Base-by-base conservation (phyloP, 23 red algal genomes). In the Porphyridium purpureum region DNA sequence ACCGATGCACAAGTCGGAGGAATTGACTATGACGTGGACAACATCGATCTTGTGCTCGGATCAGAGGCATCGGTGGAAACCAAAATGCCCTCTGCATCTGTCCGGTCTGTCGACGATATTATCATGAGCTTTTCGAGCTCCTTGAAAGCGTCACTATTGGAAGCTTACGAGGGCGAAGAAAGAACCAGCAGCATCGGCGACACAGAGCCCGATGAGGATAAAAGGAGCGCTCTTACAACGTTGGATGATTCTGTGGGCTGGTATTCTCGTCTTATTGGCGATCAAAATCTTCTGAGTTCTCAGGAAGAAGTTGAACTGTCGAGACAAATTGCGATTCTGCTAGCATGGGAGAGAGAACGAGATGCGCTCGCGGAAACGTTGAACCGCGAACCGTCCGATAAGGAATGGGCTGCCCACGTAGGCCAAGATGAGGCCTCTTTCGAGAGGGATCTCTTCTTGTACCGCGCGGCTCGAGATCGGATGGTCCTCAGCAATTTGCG, bases 401-500 rank as follows among this genome's bases (percentile, higher is more conserved):
- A 44, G 38, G 38, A 44, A 17, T 44, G 38, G 38, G 38, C 38
- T 11, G 17, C 11, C 11, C 11, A 11, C 17, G 11, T 44, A 17
- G 38, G 17, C 11, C 17, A 11, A 17, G 38, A 44, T 17, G 17
- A 11, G 17, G 17, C 11, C 11, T 11, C 11, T 17, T 44, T 44
- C 38, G 11, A 44, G 38, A 44, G 38, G 11, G 11, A 44, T 11
- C 17, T 44, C 11, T 44, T 44, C 17, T 17, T 11, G 38, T 44
- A 17, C 17, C 11, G 38, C 11, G 17, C 11, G 38, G 38, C 38
- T 17, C 11, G 17, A 17, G 64, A 69, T 31, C 24, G 28, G 46
- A 30, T 69, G 50, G 31, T 69, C n/a, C 29, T 33, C 7, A 17
- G 31, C 3, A 69, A 69, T 5, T 7, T 69, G 15, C 24, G 64